These are phyloP conservation scores for Carex pumila DNA, from an alignment of 176 grass and related monocot genomes.

Conservation along the genomic window DNA sequence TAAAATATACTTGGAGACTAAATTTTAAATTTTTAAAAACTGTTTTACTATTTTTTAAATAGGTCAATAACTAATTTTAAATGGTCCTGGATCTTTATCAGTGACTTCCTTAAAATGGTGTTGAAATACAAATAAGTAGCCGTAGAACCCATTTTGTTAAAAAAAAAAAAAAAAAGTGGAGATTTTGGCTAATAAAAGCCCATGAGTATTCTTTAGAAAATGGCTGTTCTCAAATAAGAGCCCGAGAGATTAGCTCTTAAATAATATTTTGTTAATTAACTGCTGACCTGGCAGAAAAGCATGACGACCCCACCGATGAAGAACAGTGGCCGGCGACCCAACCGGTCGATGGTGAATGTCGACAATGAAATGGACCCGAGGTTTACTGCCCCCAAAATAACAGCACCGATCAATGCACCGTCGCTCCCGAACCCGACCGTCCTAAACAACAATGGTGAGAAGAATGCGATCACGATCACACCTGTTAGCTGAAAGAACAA, in stretches of 20 bases:
- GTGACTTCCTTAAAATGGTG: too few relatives aligned
- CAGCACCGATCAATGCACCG: background rate
- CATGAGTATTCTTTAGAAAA: too few relatives aligned
- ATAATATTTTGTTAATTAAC: background rate
- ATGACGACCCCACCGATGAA: slow-evolving; percentile 5
- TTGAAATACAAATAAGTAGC: too few relatives aligned
- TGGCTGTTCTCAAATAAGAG: too few relatives aligned
- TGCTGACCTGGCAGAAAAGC: slow-evolving; percentile 8
- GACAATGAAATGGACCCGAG: background rate
- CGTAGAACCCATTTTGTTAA: background rate
- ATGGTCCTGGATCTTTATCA: too few relatives aligned
- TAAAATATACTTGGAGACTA: too few relatives aligned
- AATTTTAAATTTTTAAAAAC: too few relatives aligned
- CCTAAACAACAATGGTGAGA: slow-evolving; percentile 10
- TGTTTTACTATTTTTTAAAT: too few relatives aligned
- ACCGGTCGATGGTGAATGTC: background rate
- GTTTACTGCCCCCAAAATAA: slow-evolving; percentile 17
- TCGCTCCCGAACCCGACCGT: slow-evolving; percentile 13
- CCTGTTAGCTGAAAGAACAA: slow-evolving; percentile 13
- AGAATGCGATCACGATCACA: slow-evolving; percentile 11
- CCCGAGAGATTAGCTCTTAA: too few relatives aligned
- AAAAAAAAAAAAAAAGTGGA: background rate
- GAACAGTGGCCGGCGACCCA: slow-evolving; percentile 7
- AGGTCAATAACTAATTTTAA: too few relatives aligned
- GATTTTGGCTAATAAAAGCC: background rate